These are phyloP conservation scores for Cyberlindnera veronae DNA, from an alignment of 805 yeast species.

Conservation along the genomic window DNA sequence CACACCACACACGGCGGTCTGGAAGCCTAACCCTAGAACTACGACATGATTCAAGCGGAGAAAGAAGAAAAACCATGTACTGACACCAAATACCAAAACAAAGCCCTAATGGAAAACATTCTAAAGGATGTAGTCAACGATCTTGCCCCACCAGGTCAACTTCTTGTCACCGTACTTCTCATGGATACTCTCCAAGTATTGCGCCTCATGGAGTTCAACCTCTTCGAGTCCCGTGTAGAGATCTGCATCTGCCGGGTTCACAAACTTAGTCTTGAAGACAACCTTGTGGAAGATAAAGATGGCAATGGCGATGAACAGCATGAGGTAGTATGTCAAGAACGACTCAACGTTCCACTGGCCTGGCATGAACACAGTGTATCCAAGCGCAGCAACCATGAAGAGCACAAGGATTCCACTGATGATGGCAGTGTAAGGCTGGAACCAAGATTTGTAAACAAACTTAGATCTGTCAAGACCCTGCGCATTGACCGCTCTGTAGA, in stretches of 20 bases:
- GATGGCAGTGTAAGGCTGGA: slow-evolving; percentile 56
- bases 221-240: slow-evolving; percentile 50
- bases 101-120: no score
- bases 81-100: no score
- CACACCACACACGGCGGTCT: no score
- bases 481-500: slow-evolving; percentile 53
- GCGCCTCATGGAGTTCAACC: slow-evolving; percentile 53
- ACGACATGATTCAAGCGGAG: no score
- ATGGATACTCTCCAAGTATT: slow-evolving; percentile 17
- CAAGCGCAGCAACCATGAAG: slow-evolving; percentile 54
- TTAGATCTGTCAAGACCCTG: slow-evolving; percentile 42
- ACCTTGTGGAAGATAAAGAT: slow-evolving; percentile 49
- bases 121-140: neutral
- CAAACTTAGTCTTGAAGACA: slow-evolving; percentile 41
- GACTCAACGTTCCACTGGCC: slow-evolving; percentile 58
- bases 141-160: neutral
- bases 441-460: slow-evolving; percentile 49
- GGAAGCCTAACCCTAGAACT: no score
- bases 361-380: slow-evolving; percentile 70
- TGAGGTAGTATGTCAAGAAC: slow-evolving; percentile 68
- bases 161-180: neutral
- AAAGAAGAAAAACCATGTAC: no score
- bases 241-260: slow-evolving; percentile 48
- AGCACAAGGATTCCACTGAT: slow-evolving; percentile 44
- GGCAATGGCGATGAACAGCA: slow-evolving; percentile 55